Conservation (phyloP, 2,329 filamentous ascomycete genomes). For the Massarina eburnea region DNA sequence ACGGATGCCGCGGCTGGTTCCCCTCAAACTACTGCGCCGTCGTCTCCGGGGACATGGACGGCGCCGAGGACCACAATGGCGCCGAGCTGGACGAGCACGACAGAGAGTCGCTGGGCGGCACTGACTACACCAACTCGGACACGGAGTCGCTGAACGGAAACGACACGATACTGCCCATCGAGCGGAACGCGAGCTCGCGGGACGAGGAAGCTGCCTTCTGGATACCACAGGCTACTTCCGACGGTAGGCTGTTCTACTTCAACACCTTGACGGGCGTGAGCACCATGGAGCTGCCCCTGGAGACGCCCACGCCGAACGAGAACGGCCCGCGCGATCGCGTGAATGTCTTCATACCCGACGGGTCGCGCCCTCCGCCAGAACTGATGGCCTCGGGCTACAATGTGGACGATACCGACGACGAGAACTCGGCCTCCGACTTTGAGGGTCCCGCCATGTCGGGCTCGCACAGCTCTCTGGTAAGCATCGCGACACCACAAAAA, state of each 20-base stretch:
- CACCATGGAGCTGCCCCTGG: constrained; percentile 90
- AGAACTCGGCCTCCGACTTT: constrained; percentile 77
- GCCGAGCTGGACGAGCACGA: constrained; percentile 52
- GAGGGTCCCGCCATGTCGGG: constrained; percentile 76
- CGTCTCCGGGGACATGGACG: constrained; percentile 74
- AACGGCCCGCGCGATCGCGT: constrained; percentile 84
- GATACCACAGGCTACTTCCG: constrained; percentile 95
- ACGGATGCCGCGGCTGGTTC: constrained; percentile 84
- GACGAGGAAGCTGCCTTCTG: constrained; percentile 93
- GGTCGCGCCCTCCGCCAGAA: constrained; percentile 85
- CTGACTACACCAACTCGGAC: constrained; percentile 46
- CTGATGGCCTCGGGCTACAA: constrained; percentile 82
- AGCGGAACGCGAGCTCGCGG: constrained; percentile 64
- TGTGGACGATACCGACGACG: constrained; percentile 88
- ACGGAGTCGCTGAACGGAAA: constrained; percentile 48
- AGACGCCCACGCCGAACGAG: constrained; percentile 82
- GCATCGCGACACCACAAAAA: constrained; percentile 25
- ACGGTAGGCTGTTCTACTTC: constrained; percentile 94
- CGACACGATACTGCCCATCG: constrained; percentile 60
- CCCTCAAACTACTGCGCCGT: constrained; percentile 98
- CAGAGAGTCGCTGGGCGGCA: constrained; percentile 48
- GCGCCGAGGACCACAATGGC: constrained; percentile 64
- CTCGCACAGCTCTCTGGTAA: constrained; percentile 69
- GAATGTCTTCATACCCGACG: constrained; percentile 85
- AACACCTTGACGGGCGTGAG: constrained; percentile 96